phyloP scores from a whole-genome alignment of 345 rosid genomes.

The Ricinus communis region DNA sequence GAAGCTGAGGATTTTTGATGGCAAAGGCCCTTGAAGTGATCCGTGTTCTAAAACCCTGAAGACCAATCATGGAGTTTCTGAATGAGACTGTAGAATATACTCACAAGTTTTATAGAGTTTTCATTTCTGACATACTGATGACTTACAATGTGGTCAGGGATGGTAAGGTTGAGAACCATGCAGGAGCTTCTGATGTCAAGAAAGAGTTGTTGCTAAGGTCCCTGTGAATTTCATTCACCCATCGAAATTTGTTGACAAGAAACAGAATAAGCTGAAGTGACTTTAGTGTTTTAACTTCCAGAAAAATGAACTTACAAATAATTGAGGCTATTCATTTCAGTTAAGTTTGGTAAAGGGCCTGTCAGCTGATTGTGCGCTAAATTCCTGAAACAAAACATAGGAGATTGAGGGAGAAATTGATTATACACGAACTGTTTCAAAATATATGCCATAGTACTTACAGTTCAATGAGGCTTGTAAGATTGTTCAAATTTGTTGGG shows the following conservation, averaged over 20 bases:
- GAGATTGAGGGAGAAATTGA: constrained; percentile 1
- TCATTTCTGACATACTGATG: constrained; percentile 7
- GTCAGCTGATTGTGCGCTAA: constrained; percentile 71
- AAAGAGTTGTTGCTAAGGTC: constrained; percentile 89
- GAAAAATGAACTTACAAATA: constrained; percentile 54
- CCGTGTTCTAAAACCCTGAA: constrained; percentile 75
- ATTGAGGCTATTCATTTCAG: constrained; percentile 62
- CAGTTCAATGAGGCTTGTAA: constrained; percentile 69
- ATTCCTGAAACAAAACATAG: constrained; percentile 49
- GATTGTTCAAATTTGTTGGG: constrained; percentile 72
- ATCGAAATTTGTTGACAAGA: constrained; percentile 1
- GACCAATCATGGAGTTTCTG: constrained; percentile 1
- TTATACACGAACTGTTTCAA: neutral
- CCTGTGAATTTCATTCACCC: constrained; percentile 39
- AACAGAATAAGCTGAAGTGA: constrained; percentile 6
- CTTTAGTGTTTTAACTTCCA: neutral
- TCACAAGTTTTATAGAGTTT: neutral
- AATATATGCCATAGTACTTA: constrained; percentile 34
- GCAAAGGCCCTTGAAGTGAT: constrained; percentile 64
- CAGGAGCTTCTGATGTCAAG: constrained; percentile 61
- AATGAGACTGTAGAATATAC: constrained; percentile 9
- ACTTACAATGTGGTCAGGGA: constrained; percentile 84
- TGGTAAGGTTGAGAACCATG: constrained; percentile 82
- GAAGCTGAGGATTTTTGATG: constrained; percentile 57
- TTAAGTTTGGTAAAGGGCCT: constrained; percentile 80